Evolutionary conservation across 2,329 filamentous ascomycete species (phyloP).

Genomic region (Hypomyces rosellus): DNA sequence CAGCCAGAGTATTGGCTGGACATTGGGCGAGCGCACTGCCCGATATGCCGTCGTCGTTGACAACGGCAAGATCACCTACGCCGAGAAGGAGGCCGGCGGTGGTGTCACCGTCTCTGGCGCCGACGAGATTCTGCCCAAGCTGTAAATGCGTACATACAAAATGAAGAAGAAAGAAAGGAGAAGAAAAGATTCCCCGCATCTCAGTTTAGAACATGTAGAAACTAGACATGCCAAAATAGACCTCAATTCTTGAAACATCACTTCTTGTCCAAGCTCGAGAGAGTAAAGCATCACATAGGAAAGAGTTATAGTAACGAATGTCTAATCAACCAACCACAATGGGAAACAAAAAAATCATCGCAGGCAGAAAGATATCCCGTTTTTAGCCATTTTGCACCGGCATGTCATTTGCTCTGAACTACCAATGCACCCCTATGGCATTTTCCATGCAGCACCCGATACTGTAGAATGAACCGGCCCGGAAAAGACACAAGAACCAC

Average conservation of each 20-base stretch:
- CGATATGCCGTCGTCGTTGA: conserved; percentile 78
- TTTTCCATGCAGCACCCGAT: conserved; percentile 33
- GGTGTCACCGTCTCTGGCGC: conserved; percentile 45
- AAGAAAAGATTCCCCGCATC: too few relatives aligned
- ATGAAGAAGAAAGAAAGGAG: background rate
- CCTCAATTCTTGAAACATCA: too few relatives aligned
- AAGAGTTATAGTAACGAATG: too few relatives aligned
- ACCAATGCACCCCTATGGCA: conserved; percentile 37
- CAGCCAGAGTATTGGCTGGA: conserved; percentile 74
- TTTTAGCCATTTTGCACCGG: conserved; percentile 27
- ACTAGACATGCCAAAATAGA: too few relatives aligned
- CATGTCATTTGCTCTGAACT: conserved; percentile 33
- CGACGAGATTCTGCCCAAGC: conserved; percentile 47
- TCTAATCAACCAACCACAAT: too few relatives aligned
- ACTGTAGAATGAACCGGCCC: conserved; percentile 35
- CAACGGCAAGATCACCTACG: conserved; percentile 77
- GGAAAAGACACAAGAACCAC: conserved; percentile 38
- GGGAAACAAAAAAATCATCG: too few relatives aligned
- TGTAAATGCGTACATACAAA: conserved; percentile 30
- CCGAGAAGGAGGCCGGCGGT: conserved; percentile 60
- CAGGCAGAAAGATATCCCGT: background rate
- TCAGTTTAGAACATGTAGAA: too few relatives aligned
- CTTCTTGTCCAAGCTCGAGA: too few relatives aligned
- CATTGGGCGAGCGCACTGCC: conserved; percentile 64
- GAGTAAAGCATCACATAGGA: too few relatives aligned